Evolutionary conservation across 2,329 filamentous ascomycete species (phyloP).

Genomic region (Calonectria pauciramosa): DNA sequence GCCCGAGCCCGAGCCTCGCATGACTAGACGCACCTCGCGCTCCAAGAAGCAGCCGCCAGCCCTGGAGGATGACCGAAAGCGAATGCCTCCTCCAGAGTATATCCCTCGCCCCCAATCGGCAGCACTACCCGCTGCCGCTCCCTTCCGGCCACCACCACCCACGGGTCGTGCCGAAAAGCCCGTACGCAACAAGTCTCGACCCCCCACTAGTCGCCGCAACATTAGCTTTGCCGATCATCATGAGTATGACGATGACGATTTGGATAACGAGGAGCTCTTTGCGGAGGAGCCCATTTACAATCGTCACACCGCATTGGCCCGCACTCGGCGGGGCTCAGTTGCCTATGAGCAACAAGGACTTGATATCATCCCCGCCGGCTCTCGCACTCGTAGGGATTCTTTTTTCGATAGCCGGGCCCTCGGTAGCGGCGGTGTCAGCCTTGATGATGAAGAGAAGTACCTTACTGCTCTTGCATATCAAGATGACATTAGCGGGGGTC

Average conservation of each 20-base stretch:
- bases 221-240: slow-evolving; percentile 50
- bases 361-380: slow-evolving; percentile 54
- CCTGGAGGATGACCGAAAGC: slow-evolving; percentile 57
- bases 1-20: slow-evolving; percentile 52
- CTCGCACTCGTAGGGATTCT: slow-evolving; percentile 55
- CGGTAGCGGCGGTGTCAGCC: slow-evolving; percentile 50
- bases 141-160: slow-evolving; percentile 48
- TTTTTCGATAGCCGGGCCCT: slow-evolving; percentile 55
- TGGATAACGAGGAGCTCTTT: slow-evolving; percentile 53
- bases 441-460: slow-evolving; percentile 57
- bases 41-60: slow-evolving; percentile 52
- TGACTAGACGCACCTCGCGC: slow-evolving; percentile 59
- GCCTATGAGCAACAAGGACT: slow-evolving; percentile 56
- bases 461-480: slow-evolving; percentile 62
- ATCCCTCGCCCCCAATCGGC: slow-evolving; percentile 55
- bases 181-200: slow-evolving; percentile 48
- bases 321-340: slow-evolving; percentile 52
- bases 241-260: slow-evolving; percentile 56
- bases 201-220: slow-evolving; percentile 47
- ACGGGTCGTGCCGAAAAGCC: slow-evolving; percentile 39
- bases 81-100: slow-evolving; percentile 63
- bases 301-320: slow-evolving; percentile 48
- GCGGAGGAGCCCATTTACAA: slow-evolving; percentile 54
- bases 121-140: slow-evolving; percentile 45
- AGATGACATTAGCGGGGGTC: slow-evolving; percentile 62